These are phyloP conservation scores for Cantharellus cinnabarinus DNA, from an alignment of 768 basidiomycete species.

Conservation along the genomic window DNA sequence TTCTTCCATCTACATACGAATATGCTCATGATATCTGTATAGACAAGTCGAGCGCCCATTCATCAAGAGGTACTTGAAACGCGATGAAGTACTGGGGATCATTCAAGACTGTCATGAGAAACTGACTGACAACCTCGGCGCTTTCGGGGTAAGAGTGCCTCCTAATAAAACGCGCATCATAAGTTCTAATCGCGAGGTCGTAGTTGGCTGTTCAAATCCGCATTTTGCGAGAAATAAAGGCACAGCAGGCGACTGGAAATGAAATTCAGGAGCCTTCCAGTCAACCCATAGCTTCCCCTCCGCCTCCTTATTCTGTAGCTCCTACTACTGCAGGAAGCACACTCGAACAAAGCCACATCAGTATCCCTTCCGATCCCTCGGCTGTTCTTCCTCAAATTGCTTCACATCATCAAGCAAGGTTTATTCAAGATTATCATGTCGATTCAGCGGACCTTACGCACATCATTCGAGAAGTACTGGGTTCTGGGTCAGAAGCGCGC, in stretches of 20 bases:
- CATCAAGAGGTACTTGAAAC: conserved; percentile 55
- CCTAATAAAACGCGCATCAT: conserved; percentile 1
- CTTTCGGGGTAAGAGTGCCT: conserved; percentile 28
- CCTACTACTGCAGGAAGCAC: too few relatives aligned
- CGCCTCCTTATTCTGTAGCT: too few relatives aligned
- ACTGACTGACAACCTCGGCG: conserved; percentile 32
- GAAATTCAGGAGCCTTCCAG: too few relatives aligned
- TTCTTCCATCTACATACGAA: neutral
- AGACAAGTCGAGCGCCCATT: conserved; percentile 49
- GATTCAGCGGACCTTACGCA: conserved; percentile 37
- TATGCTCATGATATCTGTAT: conserved; percentile 14
- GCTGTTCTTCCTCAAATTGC: neutral
- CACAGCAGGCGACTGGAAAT: conserved; percentile 9
- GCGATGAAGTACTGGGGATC: conserved; percentile 41
- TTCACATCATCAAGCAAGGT: neutral
- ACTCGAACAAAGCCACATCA: too few relatives aligned
- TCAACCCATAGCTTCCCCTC: too few relatives aligned
- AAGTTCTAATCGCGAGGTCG: neutral
- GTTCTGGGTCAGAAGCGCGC: conserved; percentile 37
- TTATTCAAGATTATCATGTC: conserved; percentile 11
- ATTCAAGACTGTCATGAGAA: conserved; percentile 32
- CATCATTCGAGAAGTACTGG: conserved; percentile 38
- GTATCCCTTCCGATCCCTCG: neutral
- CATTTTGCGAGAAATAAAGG: conserved; percentile 31
- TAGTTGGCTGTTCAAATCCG: conserved; percentile 29